Percentiles rank a stretch among this genome's conserved stretches.
These are phyloP conservation scores for Cyclocybe cylindracea DNA, from an alignment of 768 basidiomycete genomes.

Conservation along the genomic window DNA sequence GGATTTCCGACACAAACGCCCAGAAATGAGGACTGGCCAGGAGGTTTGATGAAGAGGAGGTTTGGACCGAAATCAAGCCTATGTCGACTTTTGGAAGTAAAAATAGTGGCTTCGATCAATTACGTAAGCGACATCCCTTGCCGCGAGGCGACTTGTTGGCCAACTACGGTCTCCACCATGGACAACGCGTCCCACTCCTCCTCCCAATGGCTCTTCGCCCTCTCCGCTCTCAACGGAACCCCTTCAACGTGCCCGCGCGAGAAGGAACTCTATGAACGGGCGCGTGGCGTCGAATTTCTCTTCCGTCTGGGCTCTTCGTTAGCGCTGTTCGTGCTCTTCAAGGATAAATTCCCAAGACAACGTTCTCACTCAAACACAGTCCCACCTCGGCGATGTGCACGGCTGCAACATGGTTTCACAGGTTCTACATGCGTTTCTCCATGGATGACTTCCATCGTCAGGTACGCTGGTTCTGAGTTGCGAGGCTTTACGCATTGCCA, in stretches of 20 bases:
- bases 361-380: conserved; percentile 35
- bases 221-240: conserved; percentile 56
- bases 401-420: conserved; percentile 88
- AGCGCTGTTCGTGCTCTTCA: conserved; percentile 57
- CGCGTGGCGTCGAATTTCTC: conserved; percentile 83
- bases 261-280: conserved; percentile 76
- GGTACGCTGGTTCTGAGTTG: conserved; percentile 40
- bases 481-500: conserved; percentile 9
- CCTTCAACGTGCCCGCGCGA: conserved; percentile 62
- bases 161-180: neutral
- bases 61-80: no score
- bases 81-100: no score
- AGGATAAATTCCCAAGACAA: conserved; percentile 6
- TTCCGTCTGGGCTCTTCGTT: conserved; percentile 81
- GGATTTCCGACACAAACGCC: no score
- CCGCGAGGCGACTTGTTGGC: neutral
- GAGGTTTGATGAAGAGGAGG: no score
- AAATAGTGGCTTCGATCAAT: neutral
- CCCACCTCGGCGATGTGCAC: conserved; percentile 83
- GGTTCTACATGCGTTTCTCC: conserved; percentile 87
- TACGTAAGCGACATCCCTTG: conserved; percentile 6
- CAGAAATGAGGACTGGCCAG: no score
- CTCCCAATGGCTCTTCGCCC: conserved; percentile 74
- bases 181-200: conserved; percentile 17
- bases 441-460: conserved; percentile 82